These are phyloP conservation scores for Cadophora luteo-olivacea DNA, from an alignment of 2,329 filamentous ascomycete species.

Conservation along the genomic window DNA sequence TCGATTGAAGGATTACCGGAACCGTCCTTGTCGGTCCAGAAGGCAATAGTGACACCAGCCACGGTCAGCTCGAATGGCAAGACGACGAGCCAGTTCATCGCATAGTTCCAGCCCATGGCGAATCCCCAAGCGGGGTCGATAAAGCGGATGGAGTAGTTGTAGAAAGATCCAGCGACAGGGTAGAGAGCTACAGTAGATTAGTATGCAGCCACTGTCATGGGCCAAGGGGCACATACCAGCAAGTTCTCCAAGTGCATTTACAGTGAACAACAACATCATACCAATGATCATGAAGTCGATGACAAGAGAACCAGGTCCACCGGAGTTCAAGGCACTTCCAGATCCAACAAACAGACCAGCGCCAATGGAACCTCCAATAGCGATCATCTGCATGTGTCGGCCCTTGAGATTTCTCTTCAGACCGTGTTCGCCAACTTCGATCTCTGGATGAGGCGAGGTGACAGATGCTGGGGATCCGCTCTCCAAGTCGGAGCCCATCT, in stretches of 20 bases:
- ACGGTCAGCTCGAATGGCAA: conserved; percentile 87
- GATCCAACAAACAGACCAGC: conserved; percentile 58
- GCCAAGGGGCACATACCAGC: conserved; percentile 70
- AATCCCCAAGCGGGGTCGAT: conserved; percentile 96
- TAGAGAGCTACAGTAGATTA: conserved; percentile 59
- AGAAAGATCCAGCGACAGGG: conserved; percentile 90
- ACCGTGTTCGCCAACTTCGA: conserved; percentile 42
- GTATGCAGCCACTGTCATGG: background rate
- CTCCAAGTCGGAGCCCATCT: conserved; percentile 27
- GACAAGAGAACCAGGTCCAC: conserved; percentile 75
- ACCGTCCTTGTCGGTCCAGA: conserved; percentile 66
- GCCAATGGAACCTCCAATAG: conserved; percentile 57
- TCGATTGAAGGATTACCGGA: conserved; percentile 51
- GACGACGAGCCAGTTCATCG: conserved; percentile 84
- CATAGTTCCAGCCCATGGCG: conserved; percentile 94
- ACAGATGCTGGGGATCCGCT: conserved; percentile 17
- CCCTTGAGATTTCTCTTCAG: conserved; percentile 50
- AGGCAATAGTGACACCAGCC: conserved; percentile 81
- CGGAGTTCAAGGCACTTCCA: conserved; percentile 49
- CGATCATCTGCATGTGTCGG: conserved; percentile 59
- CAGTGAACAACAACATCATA: conserved; percentile 62
- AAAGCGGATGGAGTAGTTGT: conserved; percentile 89
- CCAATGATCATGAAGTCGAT: conserved; percentile 82
- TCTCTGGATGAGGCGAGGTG: conserved; percentile 26
- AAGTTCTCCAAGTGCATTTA: conserved; percentile 90